These are phyloP conservation scores for Angomonas desouzai DNA, from an alignment of 208 protist genomes.

Conservation along the genomic window DNA sequence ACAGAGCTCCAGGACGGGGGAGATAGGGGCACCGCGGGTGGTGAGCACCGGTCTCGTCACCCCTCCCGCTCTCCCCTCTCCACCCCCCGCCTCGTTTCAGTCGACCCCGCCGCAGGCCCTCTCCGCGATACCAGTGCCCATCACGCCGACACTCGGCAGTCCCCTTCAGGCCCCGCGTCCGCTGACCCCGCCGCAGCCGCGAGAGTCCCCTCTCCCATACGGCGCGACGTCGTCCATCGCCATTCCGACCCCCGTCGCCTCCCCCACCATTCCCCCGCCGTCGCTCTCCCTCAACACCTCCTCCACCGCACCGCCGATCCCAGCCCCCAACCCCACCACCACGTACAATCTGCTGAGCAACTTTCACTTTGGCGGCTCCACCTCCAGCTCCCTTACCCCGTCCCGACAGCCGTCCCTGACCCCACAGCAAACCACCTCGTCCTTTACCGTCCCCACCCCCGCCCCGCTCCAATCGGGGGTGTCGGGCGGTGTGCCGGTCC, in stretches of 20 bases:
- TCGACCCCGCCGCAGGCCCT: not conserved
- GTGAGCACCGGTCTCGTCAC: constrained; percentile 4
- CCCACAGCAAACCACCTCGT: not conserved
- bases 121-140: not conserved
- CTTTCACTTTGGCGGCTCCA: constrained; percentile 4
- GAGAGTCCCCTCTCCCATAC: not conserved
- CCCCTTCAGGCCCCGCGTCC: not conserved
- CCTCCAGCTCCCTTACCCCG: not conserved
- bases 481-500: not conserved
- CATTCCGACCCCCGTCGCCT: constrained; percentile 9
- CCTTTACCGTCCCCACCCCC: constrained; percentile 4
- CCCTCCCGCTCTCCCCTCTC: not conserved
- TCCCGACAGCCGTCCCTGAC: constrained; percentile 1
- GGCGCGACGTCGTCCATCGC: not conserved
- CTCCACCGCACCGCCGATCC: not conserved
- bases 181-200: constrained; percentile 3
- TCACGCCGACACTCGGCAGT: not conserved
- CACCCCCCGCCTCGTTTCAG: not conserved
- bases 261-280: constrained; percentile 3
- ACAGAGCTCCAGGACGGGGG: too few relatives aligned
- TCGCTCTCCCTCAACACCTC: not conserved
- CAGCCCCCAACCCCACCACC: not conserved
- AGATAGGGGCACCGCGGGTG: not conserved
- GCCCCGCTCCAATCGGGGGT: not conserved
- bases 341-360: not conserved